Evolutionary conservation across 2,329 filamentous ascomycete species (phyloP), one percentile per base, ranked within the genome.

Genomic region (Metarhizium robertsii): DNA sequence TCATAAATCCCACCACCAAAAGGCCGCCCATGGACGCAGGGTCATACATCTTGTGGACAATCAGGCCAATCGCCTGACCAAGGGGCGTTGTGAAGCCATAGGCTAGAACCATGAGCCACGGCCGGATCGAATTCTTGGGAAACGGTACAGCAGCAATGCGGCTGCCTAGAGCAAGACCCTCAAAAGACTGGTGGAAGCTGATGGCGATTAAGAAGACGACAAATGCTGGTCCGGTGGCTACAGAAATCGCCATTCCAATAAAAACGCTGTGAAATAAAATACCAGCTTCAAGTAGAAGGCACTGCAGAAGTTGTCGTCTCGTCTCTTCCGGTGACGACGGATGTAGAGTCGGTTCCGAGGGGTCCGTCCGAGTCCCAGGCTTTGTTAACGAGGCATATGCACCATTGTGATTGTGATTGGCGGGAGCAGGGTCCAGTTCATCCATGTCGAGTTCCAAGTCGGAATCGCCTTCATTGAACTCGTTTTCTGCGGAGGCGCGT

Each of bases 201-300:
- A 94, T 91, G 52, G 89, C 89, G 34, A 92, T 77, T 0, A 94
- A 75, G 60, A 94, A 88, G 13, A 92, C 87, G 46, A 90, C 75
- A 65, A 94, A 94, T 1, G 87, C 83, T 0, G 88, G 86, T 0
- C 88, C 88, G 0, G 87, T 90, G 0, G 89, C 85, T 1, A 94
- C 89, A 1, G 87, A 90, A 34, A 94, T 78, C 4, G 89, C 88
- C 87, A 92, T 92, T 59, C 89, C 89, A 62, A 94, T 92, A 65
- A 94, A 94, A 54, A 94, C 78, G 65, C 84, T 88, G 73, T 94
- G 89, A 67, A 92, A 92, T 16, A 94, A 78, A 58, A 94, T 92
- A 20, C 89, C 89, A 0, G 88, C 88, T 71, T 92, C 89, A 2
- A 94, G 79, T 29, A 94, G 78, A 49, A 92, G 74, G 61, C 88